Evolutionary conservation across 208 protist species (phyloP).

Genomic region (Phytomonas francai): DNA sequence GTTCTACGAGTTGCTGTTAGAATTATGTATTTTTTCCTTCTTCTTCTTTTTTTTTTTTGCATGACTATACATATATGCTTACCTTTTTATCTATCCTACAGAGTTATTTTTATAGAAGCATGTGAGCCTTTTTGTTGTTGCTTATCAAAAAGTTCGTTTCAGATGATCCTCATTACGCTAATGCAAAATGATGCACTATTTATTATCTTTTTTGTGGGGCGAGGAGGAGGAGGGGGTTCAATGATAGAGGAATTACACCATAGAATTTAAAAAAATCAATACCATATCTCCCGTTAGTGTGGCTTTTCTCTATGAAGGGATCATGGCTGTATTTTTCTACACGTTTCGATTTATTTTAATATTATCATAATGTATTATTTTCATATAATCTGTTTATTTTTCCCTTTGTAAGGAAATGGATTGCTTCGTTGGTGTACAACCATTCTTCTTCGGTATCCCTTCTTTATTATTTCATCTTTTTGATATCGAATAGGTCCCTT

Average conservation of each 20-base stretch:
- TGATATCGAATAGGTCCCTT: slow-evolving; percentile 9
- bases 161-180: not conserved
- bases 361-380: slow-evolving; percentile 8
- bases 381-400: slow-evolving; percentile 7
- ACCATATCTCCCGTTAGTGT: not conserved
- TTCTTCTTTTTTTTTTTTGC: not conserved
- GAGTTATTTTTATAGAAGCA: not conserved
- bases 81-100: not conserved
- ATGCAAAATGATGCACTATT: not conserved
- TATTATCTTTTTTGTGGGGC: slow-evolving; percentile 7
- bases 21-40: slow-evolving; percentile 7
- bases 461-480: slow-evolving; percentile 16
- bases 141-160: not conserved
- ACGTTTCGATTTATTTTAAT: slow-evolving; percentile 9
- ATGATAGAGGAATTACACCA: not conserved
- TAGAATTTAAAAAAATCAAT: not conserved
- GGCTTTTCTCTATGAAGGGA: too few relatives aligned
- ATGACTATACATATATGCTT: not conserved
- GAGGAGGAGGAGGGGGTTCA: not conserved
- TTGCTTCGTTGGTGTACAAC: not conserved
- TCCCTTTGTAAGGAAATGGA: slow-evolving; percentile 10
- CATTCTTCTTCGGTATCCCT: slow-evolving; percentile 9
- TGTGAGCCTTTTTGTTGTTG: not conserved
- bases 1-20: not conserved
- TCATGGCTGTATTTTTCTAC: slow-evolving; percentile 10